Evolutionary conservation across 495 filamentous ascomycete species (phyloP), one percentile per base, ranked within the genome.

Genomic region (Penicillium cosmopolitanum): DNA sequence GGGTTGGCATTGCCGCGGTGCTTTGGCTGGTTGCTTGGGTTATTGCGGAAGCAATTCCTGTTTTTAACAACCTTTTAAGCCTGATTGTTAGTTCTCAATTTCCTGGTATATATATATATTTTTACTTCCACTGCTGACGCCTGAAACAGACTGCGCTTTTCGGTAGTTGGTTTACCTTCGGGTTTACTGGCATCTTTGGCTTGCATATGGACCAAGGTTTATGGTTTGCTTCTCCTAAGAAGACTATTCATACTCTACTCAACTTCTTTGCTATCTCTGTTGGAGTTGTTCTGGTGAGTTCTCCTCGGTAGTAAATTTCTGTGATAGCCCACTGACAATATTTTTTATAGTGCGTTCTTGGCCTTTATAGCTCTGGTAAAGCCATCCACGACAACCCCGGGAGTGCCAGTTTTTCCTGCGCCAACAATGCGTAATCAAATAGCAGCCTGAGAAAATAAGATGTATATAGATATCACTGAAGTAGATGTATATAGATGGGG

Each of bases 1-100:
- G 89, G 89, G 58, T 86, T 4, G 73, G 61, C 13, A 85, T 91
- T 19, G 80, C 83, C 5, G 53, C 79, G 5, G 48, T 60, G 51
- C 73, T 92, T 28, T 91, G 88, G 72, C 48, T 87, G 9, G 46
- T 90, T 8, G 86, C 87, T 8, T 92, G 87, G 85, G 74, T 92
- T 57, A 86, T 93, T 63, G 87, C 89, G 10, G 80, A 85, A 56
- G 83, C 86, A 1, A 89, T 92, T 28, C 90, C 90, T 0, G 84
- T 89, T 63, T 92, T 92, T 74, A 85, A 81, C 63, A 80, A 85
- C 52, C 69, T 92, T 53, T 73, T 92, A 18, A 78, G 76, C 40
- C 55, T 85, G 58, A 81, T 83, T 31, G 74, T 77, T 55, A n/a
- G 67, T 68, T 9, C 25, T 48, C 19, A 2, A 4, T 3, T 15